These are phyloP conservation scores for Septoria linicola DNA, from an alignment of 2,329 filamentous ascomycete genomes.

Conservation along the genomic window DNA sequence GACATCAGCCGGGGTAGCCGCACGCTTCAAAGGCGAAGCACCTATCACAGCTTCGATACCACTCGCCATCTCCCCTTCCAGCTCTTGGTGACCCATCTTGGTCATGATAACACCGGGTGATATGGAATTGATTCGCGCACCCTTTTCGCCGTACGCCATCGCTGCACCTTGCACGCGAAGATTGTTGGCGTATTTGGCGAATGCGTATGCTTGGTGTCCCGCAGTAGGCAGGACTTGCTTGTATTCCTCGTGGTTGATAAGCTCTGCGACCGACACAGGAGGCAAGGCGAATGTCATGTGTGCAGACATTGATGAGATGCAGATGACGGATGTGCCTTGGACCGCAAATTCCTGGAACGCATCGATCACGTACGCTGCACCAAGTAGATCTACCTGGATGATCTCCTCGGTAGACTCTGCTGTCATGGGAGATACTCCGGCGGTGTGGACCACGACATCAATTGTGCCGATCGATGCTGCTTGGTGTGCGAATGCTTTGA, in stretches of 20 bases:
- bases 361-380: conserved; percentile 14
- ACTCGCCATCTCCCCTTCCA: background rate
- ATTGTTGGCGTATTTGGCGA: conserved; percentile 15
- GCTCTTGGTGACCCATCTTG: conserved; percentile 10
- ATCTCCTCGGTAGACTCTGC: conserved; percentile 5
- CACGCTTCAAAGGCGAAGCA: background rate
- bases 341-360: conserved; percentile 2
- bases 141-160: conserved; percentile 7
- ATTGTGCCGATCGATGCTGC: background rate
- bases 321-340: conserved; percentile 2
- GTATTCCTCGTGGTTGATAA: background rate
- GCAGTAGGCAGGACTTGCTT: background rate
- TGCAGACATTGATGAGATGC: conserved; percentile 11
- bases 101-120: conserved; percentile 15
- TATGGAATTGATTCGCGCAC: conserved; percentile 15
- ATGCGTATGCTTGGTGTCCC: conserved; percentile 2
- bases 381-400: conserved; percentile 5
- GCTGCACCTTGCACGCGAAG: conserved; percentile 12
- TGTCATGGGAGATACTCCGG: conserved; percentile 6
- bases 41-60: background rate
- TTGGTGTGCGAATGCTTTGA: conserved; percentile 7
- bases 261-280: background rate
- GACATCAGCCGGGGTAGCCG: conserved; percentile 13
- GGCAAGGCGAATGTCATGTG: conserved; percentile 1
- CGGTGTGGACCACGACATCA: conserved; percentile 10